These are phyloP conservation scores for Pouteria glomerata DNA, from an alignment of 148 eudicot species.

Conservation along the genomic window DNA sequence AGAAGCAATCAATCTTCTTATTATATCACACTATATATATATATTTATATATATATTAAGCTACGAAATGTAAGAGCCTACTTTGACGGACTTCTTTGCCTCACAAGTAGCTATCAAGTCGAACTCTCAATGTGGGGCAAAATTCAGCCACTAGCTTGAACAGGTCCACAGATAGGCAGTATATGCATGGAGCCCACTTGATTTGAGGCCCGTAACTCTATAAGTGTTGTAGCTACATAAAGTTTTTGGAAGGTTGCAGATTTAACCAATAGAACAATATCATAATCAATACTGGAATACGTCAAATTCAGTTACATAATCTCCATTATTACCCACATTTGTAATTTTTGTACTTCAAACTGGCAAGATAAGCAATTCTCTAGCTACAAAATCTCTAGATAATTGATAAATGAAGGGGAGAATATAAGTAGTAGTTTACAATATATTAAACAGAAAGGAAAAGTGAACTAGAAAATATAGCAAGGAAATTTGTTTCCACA, in stretches of 20 bases:
- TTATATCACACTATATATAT: too few species aligned
- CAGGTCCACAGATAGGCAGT: neutral
- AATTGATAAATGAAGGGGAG: neutral
- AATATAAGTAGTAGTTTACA: neutral
- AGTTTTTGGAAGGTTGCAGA: neutral
- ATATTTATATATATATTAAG: too few species aligned
- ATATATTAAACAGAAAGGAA: neutral
- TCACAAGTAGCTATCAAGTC: neutral
- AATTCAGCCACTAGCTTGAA: neutral
- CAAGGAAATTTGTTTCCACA: neutral
- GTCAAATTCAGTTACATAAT: neutral
- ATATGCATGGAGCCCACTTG: neutral
- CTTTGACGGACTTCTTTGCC: neutral
- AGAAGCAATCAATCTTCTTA: too few species aligned
- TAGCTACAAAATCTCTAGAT: neutral
- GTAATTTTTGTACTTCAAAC: neutral
- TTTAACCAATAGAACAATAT: neutral
- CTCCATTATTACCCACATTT: neutral
- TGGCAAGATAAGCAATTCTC: neutral
- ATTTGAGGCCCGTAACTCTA: neutral
- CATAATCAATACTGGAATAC: neutral
- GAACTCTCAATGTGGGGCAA: neutral
- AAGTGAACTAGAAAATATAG: neutral
- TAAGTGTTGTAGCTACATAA: neutral
- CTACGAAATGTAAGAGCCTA: neutral